Evolutionary conservation across 1,139 yeast species (phyloP).

Genomic region (Zygoascus meyerae): DNA sequence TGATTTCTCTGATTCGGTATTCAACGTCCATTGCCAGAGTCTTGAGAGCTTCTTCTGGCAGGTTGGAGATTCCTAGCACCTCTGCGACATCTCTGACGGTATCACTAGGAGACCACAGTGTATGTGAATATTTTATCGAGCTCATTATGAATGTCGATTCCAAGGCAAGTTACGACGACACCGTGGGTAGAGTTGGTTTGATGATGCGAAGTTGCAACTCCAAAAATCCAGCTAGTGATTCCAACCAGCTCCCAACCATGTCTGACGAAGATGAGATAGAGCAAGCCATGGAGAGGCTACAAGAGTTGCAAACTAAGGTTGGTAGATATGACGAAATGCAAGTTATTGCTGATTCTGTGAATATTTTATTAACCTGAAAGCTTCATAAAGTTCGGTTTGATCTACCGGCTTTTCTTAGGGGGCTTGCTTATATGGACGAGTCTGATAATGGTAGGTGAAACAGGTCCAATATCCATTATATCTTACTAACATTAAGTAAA

Average conservation of each 20-base stretch:
- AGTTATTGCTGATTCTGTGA: too few relatives aligned
- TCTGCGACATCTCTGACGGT: slow-evolving; percentile 97
- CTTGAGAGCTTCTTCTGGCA: slow-evolving; percentile 90
- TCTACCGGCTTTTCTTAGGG: slow-evolving; percentile 7
- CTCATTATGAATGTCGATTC: slow-evolving; percentile 8
- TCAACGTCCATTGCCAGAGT: slow-evolving; percentile 98
- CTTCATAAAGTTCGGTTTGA: slow-evolving; percentile 7
- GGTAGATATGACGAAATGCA: not conserved
- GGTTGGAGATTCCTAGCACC: slow-evolving; percentile 66
- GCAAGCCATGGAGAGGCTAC: slow-evolving; percentile 6
- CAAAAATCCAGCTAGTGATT: not conserved
- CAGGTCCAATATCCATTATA: not conserved
- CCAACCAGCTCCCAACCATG: not conserved
- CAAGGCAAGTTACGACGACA: too few relatives aligned
- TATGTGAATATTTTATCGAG: slow-evolving; percentile 61
- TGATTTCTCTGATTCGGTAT: slow-evolving; percentile 88
- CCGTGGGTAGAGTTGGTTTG: not conserved
- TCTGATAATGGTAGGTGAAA: slow-evolving; percentile 3
- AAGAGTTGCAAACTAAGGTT: slow-evolving; percentile 6
- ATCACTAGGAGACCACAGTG: slow-evolving; percentile 96
- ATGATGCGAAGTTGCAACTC: not conserved
- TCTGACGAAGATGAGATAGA: slow-evolving; percentile 2
- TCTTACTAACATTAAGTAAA: not conserved
- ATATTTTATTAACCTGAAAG: not conserved
- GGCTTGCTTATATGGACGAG: slow-evolving; percentile 9